Base-by-base conservation (phyloP, 371 early-diverging fungal species). In the Mortierella sp. region DNA sequence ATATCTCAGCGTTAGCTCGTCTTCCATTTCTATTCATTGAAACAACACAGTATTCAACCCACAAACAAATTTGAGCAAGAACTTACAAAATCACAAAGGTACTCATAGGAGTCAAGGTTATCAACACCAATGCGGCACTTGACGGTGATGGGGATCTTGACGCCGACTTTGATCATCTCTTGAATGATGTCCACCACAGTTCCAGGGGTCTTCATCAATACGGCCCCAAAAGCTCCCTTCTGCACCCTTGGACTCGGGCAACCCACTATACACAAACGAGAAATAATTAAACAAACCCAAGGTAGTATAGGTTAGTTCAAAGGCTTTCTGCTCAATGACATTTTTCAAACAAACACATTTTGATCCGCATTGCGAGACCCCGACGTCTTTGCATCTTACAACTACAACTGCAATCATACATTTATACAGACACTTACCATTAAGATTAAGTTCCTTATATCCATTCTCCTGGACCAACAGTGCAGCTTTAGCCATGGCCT, bases 41-140 rank as follows among this genome's bases (percentile, higher is more conserved):
- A 47, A 47, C 47, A 47, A 50, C 11, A 50, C 50, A 55, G n/a
- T 5, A 38, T 38, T 5, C 5, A n/a, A 24, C 1, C 16, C 24
- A n/a, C n/a, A 24, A 55, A 55, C 55, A 55, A n/a, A 13, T 24
- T 2, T 3, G 50, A 26, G 5, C 9, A 13, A 28, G 7, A 4
- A 65, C 89, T 77, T 82, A 94, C 93, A 90, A 93, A 96, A 11
- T 87, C 74, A 48, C 89, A 80, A 21, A 96, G 75, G 71, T 94
- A 94, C 57, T 91, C 94, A 58, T 92, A 90, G 9, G 92, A 90
- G 74, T 95, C 96, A 34, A 92, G 84, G 13, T 94, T 82, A 80
- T 96, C 96, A 28, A 96, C 91, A 4, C 96, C 96, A 26, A 94
- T 91, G 28, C 96, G 90, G 83, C 95, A 95, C 82, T 96, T 96